phyloP scores from a whole-genome alignment of 2,329 filamentous ascomycete species.

The Ophiosphaerella narmari region DNA sequence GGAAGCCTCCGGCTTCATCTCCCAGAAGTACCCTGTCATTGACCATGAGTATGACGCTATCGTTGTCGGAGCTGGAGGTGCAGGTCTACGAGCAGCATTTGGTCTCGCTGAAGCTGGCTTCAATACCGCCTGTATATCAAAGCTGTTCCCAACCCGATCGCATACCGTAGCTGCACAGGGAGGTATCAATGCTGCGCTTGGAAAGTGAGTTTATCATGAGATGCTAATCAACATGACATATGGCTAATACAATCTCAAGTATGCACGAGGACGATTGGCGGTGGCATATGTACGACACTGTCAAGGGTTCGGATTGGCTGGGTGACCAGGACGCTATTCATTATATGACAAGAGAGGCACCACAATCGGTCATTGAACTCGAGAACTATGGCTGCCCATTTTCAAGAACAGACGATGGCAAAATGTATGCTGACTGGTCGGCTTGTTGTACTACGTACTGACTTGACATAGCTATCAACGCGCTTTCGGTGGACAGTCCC shows the following conservation, averaged over 20 bases:
- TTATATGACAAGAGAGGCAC: constrained; percentile 97
- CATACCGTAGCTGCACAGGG: constrained; percentile 79
- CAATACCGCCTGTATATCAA: constrained; percentile 85
- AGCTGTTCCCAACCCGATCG: constrained; percentile 83
- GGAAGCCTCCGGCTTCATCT: constrained; percentile 86
- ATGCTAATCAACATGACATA: background rate
- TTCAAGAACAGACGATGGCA: constrained; percentile 93
- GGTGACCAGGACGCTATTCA: constrained; percentile 97
- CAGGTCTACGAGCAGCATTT: constrained; percentile 81
- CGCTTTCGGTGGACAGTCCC: constrained; percentile 96
- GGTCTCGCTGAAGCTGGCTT: constrained; percentile 86
- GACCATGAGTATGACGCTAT: constrained; percentile 99
- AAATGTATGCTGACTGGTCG: constrained; percentile 63
- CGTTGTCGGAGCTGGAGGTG: constrained; percentile 83
- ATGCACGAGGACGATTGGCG: constrained; percentile 99
- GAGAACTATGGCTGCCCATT: constrained; percentile 98
- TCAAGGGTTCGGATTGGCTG: constrained; percentile 97
- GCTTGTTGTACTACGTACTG: constrained; percentile 1
- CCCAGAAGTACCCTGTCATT: constrained; percentile 93
- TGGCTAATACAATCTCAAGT: constrained; percentile 42
- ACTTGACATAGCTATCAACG: constrained; percentile 76
- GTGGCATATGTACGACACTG: constrained; percentile 99
- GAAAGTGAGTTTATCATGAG: constrained; percentile 60
- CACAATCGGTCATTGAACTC: constrained; percentile 87
- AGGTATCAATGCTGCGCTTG: constrained; percentile 85